phyloP scores from a whole-genome alignment of 139 green algal species.

The Diplosphaera chodatii region DNA sequence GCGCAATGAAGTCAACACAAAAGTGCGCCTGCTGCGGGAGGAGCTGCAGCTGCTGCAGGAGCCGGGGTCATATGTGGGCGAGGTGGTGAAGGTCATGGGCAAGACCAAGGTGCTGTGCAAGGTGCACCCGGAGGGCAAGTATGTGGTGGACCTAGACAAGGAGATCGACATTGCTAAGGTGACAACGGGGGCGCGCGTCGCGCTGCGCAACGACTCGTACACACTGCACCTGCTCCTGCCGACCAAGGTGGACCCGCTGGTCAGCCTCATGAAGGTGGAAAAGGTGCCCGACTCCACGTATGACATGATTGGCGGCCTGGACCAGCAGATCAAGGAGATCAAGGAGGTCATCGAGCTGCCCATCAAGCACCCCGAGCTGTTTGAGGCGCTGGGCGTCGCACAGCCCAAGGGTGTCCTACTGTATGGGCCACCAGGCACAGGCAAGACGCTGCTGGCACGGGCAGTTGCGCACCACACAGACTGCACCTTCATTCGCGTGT shows the following conservation, averaged over 20 bases:
- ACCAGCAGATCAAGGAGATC: conserved; percentile 99
- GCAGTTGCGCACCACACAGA: conserved; percentile 99
- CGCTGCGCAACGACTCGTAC: conserved; percentile 97
- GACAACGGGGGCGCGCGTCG: conserved; percentile 74
- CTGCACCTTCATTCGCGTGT: conserved; percentile 99
- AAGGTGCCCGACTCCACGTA: conserved; percentile 99
- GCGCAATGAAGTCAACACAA: conserved; percentile 95
- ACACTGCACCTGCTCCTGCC: conserved; percentile 92
- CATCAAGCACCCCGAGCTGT: conserved; percentile 99
- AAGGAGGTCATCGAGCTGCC: conserved; percentile 99
- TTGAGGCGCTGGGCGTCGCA: conserved; percentile 96
- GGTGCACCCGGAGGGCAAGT: conserved; percentile 97
- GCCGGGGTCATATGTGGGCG: conserved; percentile 96
- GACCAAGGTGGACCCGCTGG: conserved; percentile 85
- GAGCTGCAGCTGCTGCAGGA: conserved; percentile 98
- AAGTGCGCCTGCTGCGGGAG: conserved; percentile 91
- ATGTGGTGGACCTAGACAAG: conserved; percentile 97
- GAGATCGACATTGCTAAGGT: conserved; percentile 77
- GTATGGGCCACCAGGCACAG: conserved; percentile 87
- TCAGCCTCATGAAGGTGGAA: conserved; percentile 98
- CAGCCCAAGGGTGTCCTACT: conserved; percentile 94
- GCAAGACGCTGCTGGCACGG: conserved; percentile 79
- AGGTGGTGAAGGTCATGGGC: conserved; percentile 99
- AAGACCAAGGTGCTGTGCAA: conserved; percentile 99
- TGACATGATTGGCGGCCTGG: conserved; percentile 98